Conservation (phyloP, 768 basidiomycete genomes). For the Lentinula lateritia region DNA sequence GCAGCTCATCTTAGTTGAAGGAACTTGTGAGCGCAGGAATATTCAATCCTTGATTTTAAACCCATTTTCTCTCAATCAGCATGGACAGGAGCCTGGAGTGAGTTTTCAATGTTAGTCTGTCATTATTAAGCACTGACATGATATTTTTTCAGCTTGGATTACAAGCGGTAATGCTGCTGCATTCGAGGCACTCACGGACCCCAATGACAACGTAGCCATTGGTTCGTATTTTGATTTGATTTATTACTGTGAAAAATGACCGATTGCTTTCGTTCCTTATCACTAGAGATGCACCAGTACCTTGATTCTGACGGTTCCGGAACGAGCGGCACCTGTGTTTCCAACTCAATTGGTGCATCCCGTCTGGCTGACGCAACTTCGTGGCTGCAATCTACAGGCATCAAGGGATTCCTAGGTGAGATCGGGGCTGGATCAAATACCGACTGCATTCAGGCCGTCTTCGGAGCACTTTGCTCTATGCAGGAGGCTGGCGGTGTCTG, state of each 20-base stretch:
- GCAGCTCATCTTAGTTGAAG: slow-evolving; percentile 45
- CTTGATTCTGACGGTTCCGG: slow-evolving; percentile 62
- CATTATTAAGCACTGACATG: neutral
- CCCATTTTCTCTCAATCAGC: slow-evolving; percentile 29
- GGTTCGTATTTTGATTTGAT: slow-evolving; percentile 24
- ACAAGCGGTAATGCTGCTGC: slow-evolving; percentile 51
- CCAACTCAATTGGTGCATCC: slow-evolving; percentile 52
- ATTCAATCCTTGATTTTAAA: neutral
- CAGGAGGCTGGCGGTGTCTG: slow-evolving; percentile 51
- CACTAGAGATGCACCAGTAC: slow-evolving; percentile 66
- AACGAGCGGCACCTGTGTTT: slow-evolving; percentile 48
- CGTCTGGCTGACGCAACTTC: slow-evolving; percentile 49
- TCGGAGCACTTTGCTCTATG: slow-evolving; percentile 54
- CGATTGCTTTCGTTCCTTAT: neutral
- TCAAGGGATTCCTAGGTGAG: slow-evolving; percentile 64
- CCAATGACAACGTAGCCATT: slow-evolving; percentile 57
- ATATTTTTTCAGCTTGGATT: slow-evolving; percentile 36
- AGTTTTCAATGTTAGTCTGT: slow-evolving; percentile 5
- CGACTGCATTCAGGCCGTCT: slow-evolving; percentile 34
- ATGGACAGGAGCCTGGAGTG: slow-evolving; percentile 59
- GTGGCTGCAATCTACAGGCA: slow-evolving; percentile 53
- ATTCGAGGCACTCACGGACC: slow-evolving; percentile 49
- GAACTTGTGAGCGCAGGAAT: slow-evolving; percentile 24
- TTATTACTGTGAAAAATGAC: neutral
- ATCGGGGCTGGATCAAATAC: slow-evolving; percentile 47